A percentile compares a stretch with the other conserved stretches of the same genome.
Conservation (phyloP, 768 basidiomycete genomes). For the Phylloporus sp. region DNA sequence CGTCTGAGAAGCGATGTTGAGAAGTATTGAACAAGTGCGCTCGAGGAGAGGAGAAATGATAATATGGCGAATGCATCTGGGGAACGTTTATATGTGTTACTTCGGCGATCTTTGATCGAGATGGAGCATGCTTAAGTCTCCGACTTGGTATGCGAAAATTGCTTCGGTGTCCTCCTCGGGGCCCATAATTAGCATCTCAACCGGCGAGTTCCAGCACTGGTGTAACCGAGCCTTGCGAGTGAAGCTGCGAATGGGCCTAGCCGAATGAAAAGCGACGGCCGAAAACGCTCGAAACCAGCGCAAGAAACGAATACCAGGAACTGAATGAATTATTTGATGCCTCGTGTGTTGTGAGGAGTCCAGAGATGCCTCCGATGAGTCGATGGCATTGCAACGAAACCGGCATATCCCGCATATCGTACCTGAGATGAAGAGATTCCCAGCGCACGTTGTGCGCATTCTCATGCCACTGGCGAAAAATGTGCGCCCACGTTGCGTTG, state of each 20-base stretch:
- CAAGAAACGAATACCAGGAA: conserved; percentile 11
- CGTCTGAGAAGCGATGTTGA: conserved; percentile 12
- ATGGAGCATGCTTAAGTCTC: conserved; percentile 11
- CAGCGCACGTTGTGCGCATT: conserved; percentile 17
- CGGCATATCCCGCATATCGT: conserved; percentile 1
- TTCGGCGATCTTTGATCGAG: conserved; percentile 6
- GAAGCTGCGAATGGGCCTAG: conserved; percentile 19
- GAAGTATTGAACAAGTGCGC: neutral
- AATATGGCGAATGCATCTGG: conserved; percentile 8
- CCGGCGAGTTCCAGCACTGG: conserved; percentile 16
- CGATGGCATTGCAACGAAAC: conserved; percentile 14
- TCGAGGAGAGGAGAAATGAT: conserved; percentile 12
- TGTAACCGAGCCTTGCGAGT: conserved; percentile 14
- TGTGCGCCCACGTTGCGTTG: conserved; percentile 15
- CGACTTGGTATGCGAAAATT: conserved; percentile 15
- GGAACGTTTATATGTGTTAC: conserved; percentile 20
- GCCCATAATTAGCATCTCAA: conserved; percentile 21
- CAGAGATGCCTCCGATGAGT: conserved; percentile 3
- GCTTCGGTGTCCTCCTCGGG: conserved; percentile 16
- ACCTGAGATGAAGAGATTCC: conserved; percentile 13
- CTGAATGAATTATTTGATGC: conserved; percentile 14
- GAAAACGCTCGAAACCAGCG: conserved; percentile 15
- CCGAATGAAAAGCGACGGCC: conserved; percentile 23
- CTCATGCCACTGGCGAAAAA: conserved; percentile 20
- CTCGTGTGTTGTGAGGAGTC: conserved; percentile 10